Conservation (phyloP, 345 rosid genomes). For the Citropsis articulata region DNA sequence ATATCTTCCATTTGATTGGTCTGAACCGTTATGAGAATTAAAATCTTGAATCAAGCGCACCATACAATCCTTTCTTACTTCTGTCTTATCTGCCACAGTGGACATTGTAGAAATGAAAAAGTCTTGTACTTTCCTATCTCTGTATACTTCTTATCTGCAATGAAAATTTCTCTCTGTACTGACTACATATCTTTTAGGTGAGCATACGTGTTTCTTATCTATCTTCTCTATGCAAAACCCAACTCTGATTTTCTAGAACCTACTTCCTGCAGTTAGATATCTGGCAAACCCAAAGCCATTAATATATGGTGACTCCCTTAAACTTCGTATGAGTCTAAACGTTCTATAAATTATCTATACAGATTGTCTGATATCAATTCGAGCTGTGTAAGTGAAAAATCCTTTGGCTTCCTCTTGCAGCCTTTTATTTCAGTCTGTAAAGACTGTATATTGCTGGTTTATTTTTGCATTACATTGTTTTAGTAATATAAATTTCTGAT, state of each 20-base stretch:
- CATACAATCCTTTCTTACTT: background rate
- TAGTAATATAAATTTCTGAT: conserved; percentile 1
- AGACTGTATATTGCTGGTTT: background rate
- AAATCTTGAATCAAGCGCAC: background rate
- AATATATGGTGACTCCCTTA: background rate
- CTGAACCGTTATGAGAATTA: background rate
- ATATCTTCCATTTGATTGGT: background rate
- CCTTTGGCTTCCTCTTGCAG: background rate
- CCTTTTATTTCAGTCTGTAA: background rate
- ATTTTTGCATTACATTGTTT: background rate
- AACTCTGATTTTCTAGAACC: background rate
- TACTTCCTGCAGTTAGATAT: background rate
- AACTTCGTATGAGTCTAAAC: background rate
- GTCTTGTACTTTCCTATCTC: background rate
- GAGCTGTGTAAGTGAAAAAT: background rate
- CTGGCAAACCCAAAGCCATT: background rate
- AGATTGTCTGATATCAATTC: background rate
- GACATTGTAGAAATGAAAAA: background rate
- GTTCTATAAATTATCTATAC: background rate
- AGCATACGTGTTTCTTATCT: background rate
- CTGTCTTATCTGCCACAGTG: background rate
- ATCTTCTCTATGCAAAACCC: background rate
- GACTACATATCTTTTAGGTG: background rate
- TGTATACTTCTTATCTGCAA: background rate
- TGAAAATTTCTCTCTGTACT: background rate